Evolutionary conservation across 805 yeast species (phyloP).

Genomic region (Sugiyamaella valdiviana): DNA sequence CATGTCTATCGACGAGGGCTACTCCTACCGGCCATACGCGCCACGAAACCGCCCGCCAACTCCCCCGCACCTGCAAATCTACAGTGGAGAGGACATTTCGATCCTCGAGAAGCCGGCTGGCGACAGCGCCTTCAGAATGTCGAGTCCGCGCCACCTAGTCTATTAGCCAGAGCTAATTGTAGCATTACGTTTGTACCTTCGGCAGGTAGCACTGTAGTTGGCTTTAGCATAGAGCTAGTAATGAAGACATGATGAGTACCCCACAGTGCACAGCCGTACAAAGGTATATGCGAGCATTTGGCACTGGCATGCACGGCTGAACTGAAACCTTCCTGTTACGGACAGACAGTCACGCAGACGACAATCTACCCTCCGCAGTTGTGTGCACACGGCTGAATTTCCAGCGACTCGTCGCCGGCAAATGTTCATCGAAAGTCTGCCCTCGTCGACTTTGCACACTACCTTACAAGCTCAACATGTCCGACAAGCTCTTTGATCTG

Average conservation of each 20-base stretch:
- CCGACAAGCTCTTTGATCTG: slow-evolving; percentile 39
- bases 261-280: too few species aligned
- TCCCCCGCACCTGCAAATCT: slow-evolving; percentile 1
- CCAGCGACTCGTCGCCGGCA: background rate
- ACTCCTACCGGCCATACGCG: slow-evolving; percentile 11
- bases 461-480: slow-evolving; percentile 15
- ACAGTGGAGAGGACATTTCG: slow-evolving; percentile 16
- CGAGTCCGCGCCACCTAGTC: background rate
- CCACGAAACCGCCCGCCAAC: background rate
- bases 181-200: too few species aligned
- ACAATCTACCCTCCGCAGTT: background rate
- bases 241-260: too few species aligned
- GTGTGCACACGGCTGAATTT: background rate
- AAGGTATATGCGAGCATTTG: too few species aligned
- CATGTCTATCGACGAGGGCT: slow-evolving; percentile 6
- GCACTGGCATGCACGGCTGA: too few species aligned
- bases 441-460: slow-evolving; percentile 1
- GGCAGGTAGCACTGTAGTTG: too few species aligned
- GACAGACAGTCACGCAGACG: background rate
- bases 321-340: too few species aligned
- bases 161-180: background rate
- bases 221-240: too few species aligned
- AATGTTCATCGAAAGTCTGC: background rate
- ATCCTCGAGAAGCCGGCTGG: slow-evolving; percentile 15
- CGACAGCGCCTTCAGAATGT: slow-evolving; percentile 12